Evolutionary conservation across 2,329 filamentous ascomycete species (phyloP), one percentile per base, ranked within the genome.

Genomic region (Acrodontium crateriforme): DNA sequence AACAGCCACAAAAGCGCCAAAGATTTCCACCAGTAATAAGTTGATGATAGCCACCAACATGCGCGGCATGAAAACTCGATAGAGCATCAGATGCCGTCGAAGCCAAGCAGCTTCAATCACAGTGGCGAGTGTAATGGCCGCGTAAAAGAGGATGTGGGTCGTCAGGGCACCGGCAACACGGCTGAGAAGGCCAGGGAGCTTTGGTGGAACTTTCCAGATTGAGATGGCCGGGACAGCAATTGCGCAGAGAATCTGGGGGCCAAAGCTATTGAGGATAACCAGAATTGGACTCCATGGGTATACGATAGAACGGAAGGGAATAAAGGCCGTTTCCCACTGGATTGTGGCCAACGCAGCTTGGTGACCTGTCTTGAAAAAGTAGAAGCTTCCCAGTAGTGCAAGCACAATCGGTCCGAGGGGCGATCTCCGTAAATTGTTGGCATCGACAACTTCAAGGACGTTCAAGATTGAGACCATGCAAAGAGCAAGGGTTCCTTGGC

Each of bases 321-420:
- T 81, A 57, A 98, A 98, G 3, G 84, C 87, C 12, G 73, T 71
- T 58, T 98, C 89, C 89, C 89, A 98, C 50, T 98, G 89, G 47
- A 98, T 87, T 40, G 74, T 81, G 41, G 76, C 70, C 14, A 93
- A 68, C 0, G 75, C 78, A 9, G 87, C 87, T 56, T 95, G 87
- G 55, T 98, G 89, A 36, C 89, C 89, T 0, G 89, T 98, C 51
- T 92, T 94, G 71, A 98, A 98, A 63, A 76, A 98, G 61, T 94
- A 77, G 56, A 87, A 92, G 46, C 79, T 83, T 34, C 85, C 89
- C 1, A 98, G 71, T n/a, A 95, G 59, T 8, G 75, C 87, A 15
- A 95, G 69, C 37, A 91, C 67, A 20, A 89, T 62, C 12, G 89
- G 85, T 0, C 84, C 87, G 43, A 95, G 78, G 5, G 83, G 66